Evolutionary conservation across 1,284 basidiomycete species (phyloP).

Genomic region (Ganoderma leucocontextum): DNA sequence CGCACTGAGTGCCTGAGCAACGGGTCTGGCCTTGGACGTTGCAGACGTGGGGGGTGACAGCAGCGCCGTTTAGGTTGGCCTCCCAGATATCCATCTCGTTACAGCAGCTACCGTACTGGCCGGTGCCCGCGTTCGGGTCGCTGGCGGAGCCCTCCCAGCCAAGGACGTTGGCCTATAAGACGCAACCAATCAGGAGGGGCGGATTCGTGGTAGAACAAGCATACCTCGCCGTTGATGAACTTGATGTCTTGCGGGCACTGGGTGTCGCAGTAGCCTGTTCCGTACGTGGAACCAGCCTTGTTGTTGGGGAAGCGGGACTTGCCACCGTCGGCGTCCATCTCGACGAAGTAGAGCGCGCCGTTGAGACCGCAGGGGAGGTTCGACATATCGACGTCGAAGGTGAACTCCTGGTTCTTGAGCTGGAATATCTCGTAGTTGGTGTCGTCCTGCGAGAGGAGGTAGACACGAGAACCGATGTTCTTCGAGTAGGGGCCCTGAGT

Average conservation of each 20-base stretch:
- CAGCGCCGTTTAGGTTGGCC: slow-evolving; percentile 58
- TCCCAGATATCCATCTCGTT: slow-evolving; percentile 69
- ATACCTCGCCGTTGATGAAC: slow-evolving; percentile 61
- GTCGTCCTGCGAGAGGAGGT: slow-evolving; percentile 50
- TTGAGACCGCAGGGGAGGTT: slow-evolving; percentile 51
- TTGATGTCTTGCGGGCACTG: slow-evolving; percentile 67
- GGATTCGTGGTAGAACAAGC: slow-evolving; percentile 13
- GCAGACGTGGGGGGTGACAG: slow-evolving; percentile 62
- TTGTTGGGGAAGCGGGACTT: slow-evolving; percentile 55
- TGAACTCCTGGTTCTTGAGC: slow-evolving; percentile 60
- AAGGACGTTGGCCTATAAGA: slow-evolving; percentile 44
- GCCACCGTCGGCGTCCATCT: slow-evolving; percentile 65
- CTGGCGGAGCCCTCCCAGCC: slow-evolving; percentile 43
- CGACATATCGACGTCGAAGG: slow-evolving; percentile 61
- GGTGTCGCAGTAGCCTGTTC: slow-evolving; percentile 65
- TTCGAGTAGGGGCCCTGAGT: slow-evolving; percentile 34
- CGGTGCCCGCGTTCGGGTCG: slow-evolving; percentile 48
- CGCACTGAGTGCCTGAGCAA: slow-evolving; percentile 47
- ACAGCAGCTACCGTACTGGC: slow-evolving; percentile 59
- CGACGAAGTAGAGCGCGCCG: slow-evolving; percentile 49
- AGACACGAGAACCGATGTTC: slow-evolving; percentile 53
- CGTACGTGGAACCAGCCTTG: slow-evolving; percentile 65
- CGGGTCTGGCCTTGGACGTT: slow-evolving; percentile 47
- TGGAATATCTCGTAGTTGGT: slow-evolving; percentile 60
- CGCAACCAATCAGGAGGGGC: slow-evolving; percentile 34